These are phyloP conservation scores for Xenoacremonium recifei DNA, from an alignment of 2,329 filamentous ascomycete species.

Conservation along the genomic window DNA sequence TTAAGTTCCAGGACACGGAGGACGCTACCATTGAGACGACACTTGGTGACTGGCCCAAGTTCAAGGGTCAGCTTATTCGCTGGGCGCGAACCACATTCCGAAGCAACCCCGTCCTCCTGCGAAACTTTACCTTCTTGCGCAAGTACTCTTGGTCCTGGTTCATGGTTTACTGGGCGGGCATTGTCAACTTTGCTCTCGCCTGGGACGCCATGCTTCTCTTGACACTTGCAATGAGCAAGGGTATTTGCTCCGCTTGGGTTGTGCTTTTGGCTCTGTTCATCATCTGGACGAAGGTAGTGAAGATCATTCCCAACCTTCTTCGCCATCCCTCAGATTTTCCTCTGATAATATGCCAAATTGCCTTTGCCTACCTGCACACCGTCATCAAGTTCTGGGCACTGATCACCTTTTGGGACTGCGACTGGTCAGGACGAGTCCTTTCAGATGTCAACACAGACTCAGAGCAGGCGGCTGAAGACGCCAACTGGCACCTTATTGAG, in stretches of 20 bases:
- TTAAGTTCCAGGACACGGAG: conserved; percentile 52
- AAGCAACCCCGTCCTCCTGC: conserved; percentile 51
- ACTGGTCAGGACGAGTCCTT: conserved; percentile 36
- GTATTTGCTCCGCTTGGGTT: background rate
- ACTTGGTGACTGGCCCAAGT: conserved; percentile 50
- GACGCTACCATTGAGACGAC: conserved; percentile 51
- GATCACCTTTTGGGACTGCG: conserved; percentile 48
- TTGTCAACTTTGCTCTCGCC: conserved; percentile 56
- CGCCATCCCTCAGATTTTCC: conserved; percentile 50
- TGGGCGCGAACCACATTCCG: conserved; percentile 61
- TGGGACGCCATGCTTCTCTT: conserved; percentile 46
- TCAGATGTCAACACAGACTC: conserved; percentile 13
- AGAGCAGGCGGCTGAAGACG: background rate
- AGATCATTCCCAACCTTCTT: conserved; percentile 52
- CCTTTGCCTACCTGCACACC: conserved; percentile 58
- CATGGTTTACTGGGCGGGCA: conserved; percentile 52
- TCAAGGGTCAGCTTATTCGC: conserved; percentile 50
- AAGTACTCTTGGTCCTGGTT: conserved; percentile 47
- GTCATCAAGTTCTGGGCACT: conserved; percentile 56
- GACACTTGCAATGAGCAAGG: conserved; percentile 17
- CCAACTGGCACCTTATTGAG: background rate
- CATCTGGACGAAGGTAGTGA: conserved; percentile 54
- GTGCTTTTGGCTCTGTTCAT: conserved; percentile 42
- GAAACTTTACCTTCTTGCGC: conserved; percentile 32
- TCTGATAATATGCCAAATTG: conserved; percentile 47